Conservation (phyloP, 768 basidiomycete species). For the Exsudoporus frostii region DNA sequence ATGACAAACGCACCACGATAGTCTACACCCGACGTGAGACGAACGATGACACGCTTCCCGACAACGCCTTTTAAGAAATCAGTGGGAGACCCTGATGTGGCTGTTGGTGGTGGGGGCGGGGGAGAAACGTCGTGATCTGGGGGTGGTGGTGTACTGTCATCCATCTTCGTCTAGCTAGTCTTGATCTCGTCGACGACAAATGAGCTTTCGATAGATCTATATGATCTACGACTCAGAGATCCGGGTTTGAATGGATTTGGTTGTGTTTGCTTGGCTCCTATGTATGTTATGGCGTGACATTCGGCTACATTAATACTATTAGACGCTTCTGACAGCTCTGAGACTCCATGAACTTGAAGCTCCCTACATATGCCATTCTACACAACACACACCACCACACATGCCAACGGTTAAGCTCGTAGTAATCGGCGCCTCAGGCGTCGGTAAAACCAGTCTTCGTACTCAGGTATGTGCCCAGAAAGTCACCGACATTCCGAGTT, state of each 20-base stretch:
- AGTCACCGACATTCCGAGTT: neutral
- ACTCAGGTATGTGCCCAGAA: slow-evolving; percentile 51
- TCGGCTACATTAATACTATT: neutral
- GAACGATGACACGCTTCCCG: slow-evolving; percentile 91
- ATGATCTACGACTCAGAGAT: neutral
- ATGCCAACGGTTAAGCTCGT: slow-evolving; percentile 81
- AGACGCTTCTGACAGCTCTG: neutral
- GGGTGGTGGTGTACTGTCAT: slow-evolving; percentile 33
- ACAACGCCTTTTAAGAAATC: slow-evolving; percentile 95
- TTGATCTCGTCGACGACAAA: neutral
- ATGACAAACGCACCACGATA: slow-evolving; percentile 66
- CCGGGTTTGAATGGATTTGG: slow-evolving; percentile 9
- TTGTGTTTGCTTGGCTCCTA: slow-evolving; percentile 12
- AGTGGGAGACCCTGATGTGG: slow-evolving; percentile 75
- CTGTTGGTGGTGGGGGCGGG: slow-evolving; percentile 47
- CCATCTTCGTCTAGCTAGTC: slow-evolving; percentile 16
- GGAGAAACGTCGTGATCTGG: slow-evolving; percentile 41
- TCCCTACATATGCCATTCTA: slow-evolving; percentile 17
- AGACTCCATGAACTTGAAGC: slow-evolving; percentile 7
- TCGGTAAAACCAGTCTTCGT: slow-evolving; percentile 83
- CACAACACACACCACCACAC: slow-evolving; percentile 7
- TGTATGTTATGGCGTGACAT: slow-evolving; percentile 6
- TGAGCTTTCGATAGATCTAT: neutral
- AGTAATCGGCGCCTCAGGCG: slow-evolving; percentile 76
- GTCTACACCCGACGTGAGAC: slow-evolving; percentile 89